Conservation (phyloP, 208 protist species). For the Acanthamoeba sp. region DNA sequence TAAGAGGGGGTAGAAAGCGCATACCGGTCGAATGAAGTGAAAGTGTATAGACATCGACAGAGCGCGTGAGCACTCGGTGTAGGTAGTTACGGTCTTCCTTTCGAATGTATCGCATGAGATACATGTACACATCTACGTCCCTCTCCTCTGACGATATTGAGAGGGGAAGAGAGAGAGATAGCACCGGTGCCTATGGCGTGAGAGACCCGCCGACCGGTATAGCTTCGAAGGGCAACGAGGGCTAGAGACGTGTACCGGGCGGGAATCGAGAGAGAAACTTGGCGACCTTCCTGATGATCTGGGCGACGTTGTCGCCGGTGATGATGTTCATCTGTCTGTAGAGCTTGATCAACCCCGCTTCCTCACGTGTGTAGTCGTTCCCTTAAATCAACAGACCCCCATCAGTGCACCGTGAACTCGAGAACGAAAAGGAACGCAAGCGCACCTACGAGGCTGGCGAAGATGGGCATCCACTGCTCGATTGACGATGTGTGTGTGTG, state of each 20-base stretch:
- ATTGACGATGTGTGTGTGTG: background rate
- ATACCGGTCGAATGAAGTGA: background rate
- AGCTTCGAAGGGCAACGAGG: background rate
- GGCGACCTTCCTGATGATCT: conserved; percentile 24
- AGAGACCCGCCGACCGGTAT: background rate
- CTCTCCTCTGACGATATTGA: conserved; percentile 2
- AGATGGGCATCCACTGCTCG: conserved; percentile 6
- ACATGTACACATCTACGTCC: background rate
- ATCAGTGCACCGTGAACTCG: background rate
- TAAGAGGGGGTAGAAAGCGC: background rate
- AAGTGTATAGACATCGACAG: background rate
- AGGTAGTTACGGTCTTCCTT: background rate
- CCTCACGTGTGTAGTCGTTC: conserved; percentile 1
- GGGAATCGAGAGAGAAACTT: background rate
- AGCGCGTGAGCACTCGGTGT: background rate
- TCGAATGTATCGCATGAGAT: background rate
- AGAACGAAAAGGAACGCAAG: background rate
- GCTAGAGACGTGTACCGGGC: background rate
- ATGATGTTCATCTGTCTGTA: conserved; percentile 34
- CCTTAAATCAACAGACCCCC: background rate
- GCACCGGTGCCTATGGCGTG: too few relatives aligned
- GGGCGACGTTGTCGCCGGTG: background rate
- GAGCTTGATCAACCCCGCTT: background rate
- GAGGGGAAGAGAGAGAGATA: too few relatives aligned
- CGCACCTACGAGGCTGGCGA: conserved; percentile 19